Conservation (phyloP, 2,329 filamentous ascomycete species). For the Ascochyta fabae region DNA sequence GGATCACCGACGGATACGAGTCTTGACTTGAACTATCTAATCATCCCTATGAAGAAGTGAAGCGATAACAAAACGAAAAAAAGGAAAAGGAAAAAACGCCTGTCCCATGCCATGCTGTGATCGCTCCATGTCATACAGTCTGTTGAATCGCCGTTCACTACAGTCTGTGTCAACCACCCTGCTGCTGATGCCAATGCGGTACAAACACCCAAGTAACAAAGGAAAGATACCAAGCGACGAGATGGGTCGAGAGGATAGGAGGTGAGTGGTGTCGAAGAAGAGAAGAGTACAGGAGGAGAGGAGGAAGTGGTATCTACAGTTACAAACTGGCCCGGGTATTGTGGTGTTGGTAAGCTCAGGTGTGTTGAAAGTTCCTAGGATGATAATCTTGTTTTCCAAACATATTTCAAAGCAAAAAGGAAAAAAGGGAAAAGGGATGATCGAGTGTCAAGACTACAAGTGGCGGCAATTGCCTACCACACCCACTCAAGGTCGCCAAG, state of each 20-base stretch:
- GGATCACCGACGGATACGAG: constrained; percentile 49
- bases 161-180: constrained; percentile 20
- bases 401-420: constrained; percentile 24
- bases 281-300: constrained; percentile 27
- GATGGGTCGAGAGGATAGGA: constrained; percentile 29
- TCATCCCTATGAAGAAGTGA: constrained; percentile 45
- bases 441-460: constrained; percentile 60
- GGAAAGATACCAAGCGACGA: constrained; percentile 42
- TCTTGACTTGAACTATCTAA: constrained; percentile 45
- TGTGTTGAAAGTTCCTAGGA: constrained; percentile 27
- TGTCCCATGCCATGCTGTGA: constrained; percentile 19
- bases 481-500: constrained; percentile 90
- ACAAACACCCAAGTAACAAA: constrained; percentile 39
- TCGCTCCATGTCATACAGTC: constrained; percentile 21
- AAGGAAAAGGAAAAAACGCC: neutral
- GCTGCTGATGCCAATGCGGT: constrained; percentile 26
- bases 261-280: constrained; percentile 17
- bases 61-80: constrained; percentile 16
- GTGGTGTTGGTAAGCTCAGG: constrained; percentile 19
- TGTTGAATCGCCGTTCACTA: constrained; percentile 19
- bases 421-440: constrained; percentile 42
- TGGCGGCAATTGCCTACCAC: constrained; percentile 79
- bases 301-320: constrained; percentile 50
- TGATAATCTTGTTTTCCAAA: constrained; percentile 34
- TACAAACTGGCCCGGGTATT: constrained; percentile 41